Percentiles rank a stretch among this genome's conserved stretches.
Conservation (phyloP, 306 rosid species). For the Castanea mollissima region DNA sequence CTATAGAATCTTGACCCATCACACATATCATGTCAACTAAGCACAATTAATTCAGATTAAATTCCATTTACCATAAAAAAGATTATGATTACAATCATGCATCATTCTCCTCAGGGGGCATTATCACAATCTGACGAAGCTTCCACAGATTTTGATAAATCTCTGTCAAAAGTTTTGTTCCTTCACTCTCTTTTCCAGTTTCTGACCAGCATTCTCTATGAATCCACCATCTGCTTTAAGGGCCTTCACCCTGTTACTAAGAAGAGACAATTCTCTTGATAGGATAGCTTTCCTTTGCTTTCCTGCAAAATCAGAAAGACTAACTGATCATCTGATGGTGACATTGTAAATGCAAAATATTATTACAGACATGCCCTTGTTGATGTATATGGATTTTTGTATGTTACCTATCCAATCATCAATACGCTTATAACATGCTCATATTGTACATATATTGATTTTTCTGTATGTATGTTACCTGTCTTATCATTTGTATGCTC, state of each 20-base stretch:
- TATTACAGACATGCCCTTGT: neutral
- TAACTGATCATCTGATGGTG: neutral
- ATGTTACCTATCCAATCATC: constrained; percentile 30
- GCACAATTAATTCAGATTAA: constrained; percentile 3
- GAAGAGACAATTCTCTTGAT: constrained; percentile 31
- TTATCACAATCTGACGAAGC: constrained; percentile 39
- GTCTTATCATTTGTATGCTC: constrained; percentile 34
- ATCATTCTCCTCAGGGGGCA: constrained; percentile 17
- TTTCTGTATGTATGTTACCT: constrained; percentile 37
- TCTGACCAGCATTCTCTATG: constrained; percentile 39
- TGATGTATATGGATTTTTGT: neutral
- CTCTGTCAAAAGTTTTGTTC: constrained; percentile 43
- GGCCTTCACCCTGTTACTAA: constrained; percentile 48
- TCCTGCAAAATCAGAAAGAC: constrained; percentile 34
- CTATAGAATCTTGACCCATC: neutral
- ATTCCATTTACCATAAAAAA: constrained; percentile 7
- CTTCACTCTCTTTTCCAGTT: constrained; percentile 45
- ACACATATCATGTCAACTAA: constrained; percentile 3
- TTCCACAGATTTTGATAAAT: constrained; percentile 47
- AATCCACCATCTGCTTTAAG: constrained; percentile 47
- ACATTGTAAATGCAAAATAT: neutral
- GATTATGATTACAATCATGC: constrained; percentile 13
- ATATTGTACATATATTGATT: neutral
- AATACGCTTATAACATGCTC: neutral
- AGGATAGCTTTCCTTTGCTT: constrained; percentile 35